Base-by-base conservation (phyloP, 345 rosid genomes). In the Geranium brycei region DNA sequence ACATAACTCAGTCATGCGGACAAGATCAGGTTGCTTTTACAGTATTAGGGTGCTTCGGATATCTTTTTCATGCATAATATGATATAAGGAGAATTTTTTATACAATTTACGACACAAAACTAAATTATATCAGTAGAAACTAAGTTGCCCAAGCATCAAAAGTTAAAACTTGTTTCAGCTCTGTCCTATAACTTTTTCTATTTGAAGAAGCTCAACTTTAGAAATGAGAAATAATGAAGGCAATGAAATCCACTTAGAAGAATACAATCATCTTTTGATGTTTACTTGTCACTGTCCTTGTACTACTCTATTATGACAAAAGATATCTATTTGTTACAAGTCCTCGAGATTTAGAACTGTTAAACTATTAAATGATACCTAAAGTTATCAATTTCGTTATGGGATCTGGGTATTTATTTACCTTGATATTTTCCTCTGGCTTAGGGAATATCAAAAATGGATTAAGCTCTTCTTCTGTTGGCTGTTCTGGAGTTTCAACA, bases 391-490 rank as follows among this genome's bases (percentile, higher is more conserved):
- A 58, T 51, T 31, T 31, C 62, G 60, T 17, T 62, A 68, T 28
- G 62, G 31, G 19, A 47, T 8, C 15, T 13, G 53, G 15, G 53
- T 47, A 47, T 11, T 47, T 53, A 56, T 40, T n/a, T 77, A 88
- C 97, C 97, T 82, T 85, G 76, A 77, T 69, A 78, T 95, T 95
- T 68, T 95, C 93, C 68, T 83, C 84, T 3, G 97, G 99, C 68
- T 64, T 82, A 59, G 96, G 95, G 77, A 95, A 95, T 68, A 80
- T 80, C 55, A 80, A 67, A 81, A 72, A 91, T 28, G 99, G 99
- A 81, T 85, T 85, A 40, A 95, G 81, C 31, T 90, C 95, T 78
- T 93, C 99, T 71, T 95, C 99, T 30, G 87, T 76, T 53, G 86
- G 87, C 77, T 76, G 82, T 19, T 65, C 68, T 58, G 82, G 79